Evolutionary conservation across 768 basidiomycete species (phyloP).

Genomic region (Hygrocybe punicea): DNA sequence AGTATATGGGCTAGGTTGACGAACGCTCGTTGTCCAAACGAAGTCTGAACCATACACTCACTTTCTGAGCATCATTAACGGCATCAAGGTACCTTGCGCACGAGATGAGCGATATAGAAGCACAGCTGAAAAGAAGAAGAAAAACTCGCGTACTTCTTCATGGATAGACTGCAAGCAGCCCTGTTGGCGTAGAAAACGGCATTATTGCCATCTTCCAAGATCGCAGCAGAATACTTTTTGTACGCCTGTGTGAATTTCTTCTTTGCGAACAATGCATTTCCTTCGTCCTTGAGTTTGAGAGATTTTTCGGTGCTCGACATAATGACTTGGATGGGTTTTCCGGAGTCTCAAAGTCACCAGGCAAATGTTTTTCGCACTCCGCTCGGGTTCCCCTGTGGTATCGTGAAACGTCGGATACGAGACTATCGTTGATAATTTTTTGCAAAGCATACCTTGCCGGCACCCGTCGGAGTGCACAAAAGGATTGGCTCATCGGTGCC

Average conservation of each 20-base stretch:
- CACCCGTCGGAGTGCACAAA: conserved; percentile 96
- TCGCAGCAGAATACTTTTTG: conserved; percentile 12
- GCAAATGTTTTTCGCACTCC: too few species aligned
- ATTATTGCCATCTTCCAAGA: conserved; percentile 14
- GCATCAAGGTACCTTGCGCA: conserved; percentile 35
- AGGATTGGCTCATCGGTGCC: conserved; percentile 92
- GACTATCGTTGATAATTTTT: too few species aligned
- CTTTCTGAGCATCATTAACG: conserved; percentile 21
- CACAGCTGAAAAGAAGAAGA: background rate
- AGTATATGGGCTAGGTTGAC: background rate
- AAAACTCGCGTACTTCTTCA: conserved; percentile 8
- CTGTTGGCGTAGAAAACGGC: conserved; percentile 21
- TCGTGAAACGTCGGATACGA: too few species aligned
- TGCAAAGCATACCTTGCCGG: conserved; percentile 98
- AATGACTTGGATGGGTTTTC: too few species aligned
- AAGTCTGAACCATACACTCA: too few species aligned
- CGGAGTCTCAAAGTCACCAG: too few species aligned
- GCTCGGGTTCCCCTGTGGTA: too few species aligned
- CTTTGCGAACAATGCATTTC: conserved; percentile 17
- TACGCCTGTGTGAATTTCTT: conserved; percentile 14
- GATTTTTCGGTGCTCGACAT: background rate
- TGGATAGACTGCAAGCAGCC: conserved; percentile 15
- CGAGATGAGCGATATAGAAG: too few species aligned
- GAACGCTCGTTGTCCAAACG: conserved; percentile 27
- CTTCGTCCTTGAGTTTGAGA: conserved; percentile 18